Percentiles rank a stretch among this genome's conserved stretches.
Evolutionary conservation across 2,329 filamentous ascomycete species (phyloP).

Genomic region (Chaetomiaceae sp.): DNA sequence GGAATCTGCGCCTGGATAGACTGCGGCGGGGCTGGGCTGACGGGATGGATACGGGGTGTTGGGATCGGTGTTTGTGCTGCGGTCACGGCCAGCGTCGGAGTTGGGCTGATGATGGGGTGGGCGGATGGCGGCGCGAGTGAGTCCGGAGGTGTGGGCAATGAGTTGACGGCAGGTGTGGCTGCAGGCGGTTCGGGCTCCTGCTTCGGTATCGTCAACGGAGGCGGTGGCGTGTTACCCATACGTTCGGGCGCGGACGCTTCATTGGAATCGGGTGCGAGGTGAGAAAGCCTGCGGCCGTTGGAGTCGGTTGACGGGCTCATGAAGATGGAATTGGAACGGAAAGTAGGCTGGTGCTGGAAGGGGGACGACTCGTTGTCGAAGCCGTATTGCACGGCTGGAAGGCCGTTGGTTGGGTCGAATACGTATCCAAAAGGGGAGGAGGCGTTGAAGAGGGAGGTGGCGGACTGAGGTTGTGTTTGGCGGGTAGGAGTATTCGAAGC

Average conservation of each 20-base stretch:
- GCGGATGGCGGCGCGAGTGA: conserved; percentile 34
- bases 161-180: conserved; percentile 10
- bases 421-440: conserved; percentile 48
- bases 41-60: conserved; percentile 33
- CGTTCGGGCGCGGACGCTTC: conserved; percentile 31
- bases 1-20: conserved; percentile 8
- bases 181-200: conserved; percentile 16
- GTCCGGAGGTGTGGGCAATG: conserved; percentile 43
- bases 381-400: conserved; percentile 32
- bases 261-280: conserved; percentile 56
- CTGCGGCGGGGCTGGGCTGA: conserved; percentile 20
- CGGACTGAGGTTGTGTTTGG: conserved; percentile 15
- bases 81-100: conserved; percentile 33
- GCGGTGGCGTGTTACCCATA: conserved; percentile 21
- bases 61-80: conserved; percentile 32
- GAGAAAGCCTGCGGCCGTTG: conserved; percentile 56
- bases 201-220: conserved; percentile 1
- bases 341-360: conserved; percentile 47
- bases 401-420: conserved; percentile 52
- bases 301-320: conserved; percentile 52
- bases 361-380: conserved; percentile 28
- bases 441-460: conserved; percentile 21
- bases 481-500: conserved; percentile 22
- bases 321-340: conserved; percentile 65
- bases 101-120: conserved; percentile 33